Evolutionary conservation across 2,329 filamentous ascomycete genomes (phyloP).

Genomic region (Akanthomyces lecanii): DNA sequence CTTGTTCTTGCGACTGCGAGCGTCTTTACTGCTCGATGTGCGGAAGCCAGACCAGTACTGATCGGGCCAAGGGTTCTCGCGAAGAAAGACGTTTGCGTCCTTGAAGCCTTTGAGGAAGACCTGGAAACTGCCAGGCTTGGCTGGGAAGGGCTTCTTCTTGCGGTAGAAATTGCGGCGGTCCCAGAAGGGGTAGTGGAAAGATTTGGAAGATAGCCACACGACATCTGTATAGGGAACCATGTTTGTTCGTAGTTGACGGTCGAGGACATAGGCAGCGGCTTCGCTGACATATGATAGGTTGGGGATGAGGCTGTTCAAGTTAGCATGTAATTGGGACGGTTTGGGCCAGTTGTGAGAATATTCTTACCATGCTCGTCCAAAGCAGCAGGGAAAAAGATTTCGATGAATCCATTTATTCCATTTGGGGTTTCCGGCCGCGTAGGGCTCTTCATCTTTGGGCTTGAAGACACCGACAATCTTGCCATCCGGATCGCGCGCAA

Average conservation of each 20-base stretch:
- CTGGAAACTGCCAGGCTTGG: constrained; percentile 94
- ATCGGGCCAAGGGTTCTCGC: constrained; percentile 96
- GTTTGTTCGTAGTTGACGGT: constrained; percentile 82
- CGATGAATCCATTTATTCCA: constrained; percentile 99
- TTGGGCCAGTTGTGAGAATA: neutral
- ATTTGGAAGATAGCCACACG: constrained; percentile 89
- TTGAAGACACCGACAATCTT: constrained; percentile 98
- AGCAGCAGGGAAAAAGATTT: constrained; percentile 95
- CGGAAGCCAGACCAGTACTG: constrained; percentile 71
- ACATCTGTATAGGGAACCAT: constrained; percentile 96
- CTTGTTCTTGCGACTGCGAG: constrained; percentile 63
- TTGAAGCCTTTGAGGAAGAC: constrained; percentile 97
- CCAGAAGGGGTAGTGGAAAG: constrained; percentile 98
- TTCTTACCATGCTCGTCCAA: constrained; percentile 77
- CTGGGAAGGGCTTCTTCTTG: constrained; percentile 79
- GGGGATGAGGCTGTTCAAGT: constrained; percentile 66
- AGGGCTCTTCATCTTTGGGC: constrained; percentile 97
- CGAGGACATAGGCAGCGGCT: constrained; percentile 92
- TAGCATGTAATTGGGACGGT: constrained; percentile 16
- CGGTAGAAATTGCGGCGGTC: constrained; percentile 83
- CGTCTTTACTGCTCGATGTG: constrained; percentile 48
- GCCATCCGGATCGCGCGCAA: constrained; percentile 84
- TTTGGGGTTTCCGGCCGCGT: constrained; percentile 93
- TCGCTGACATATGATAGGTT: constrained; percentile 98
- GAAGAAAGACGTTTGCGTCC: constrained; percentile 91